Evolutionary conservation across 2,329 filamentous ascomycete species (phyloP).

Genomic region (Diplodia intermedia): DNA sequence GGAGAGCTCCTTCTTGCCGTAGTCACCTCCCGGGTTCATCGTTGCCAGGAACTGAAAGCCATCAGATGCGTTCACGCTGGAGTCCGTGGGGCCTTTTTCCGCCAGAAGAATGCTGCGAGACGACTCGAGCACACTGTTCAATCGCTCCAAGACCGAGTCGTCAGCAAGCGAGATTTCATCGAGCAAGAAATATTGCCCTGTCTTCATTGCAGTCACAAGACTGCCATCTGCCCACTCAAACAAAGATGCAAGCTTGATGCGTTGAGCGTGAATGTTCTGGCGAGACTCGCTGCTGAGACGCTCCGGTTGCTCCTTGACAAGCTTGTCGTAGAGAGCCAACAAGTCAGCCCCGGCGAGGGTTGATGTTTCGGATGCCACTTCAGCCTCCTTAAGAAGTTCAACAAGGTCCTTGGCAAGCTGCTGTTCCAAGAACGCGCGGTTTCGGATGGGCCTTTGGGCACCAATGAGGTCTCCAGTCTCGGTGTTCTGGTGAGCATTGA

Average conservation of each 20-base stretch:
- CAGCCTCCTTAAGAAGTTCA: slow-evolving; percentile 39
- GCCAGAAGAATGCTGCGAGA: slow-evolving; percentile 85
- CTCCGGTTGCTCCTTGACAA: slow-evolving; percentile 55
- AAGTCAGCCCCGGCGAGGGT: slow-evolving; percentile 50
- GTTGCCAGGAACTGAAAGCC: slow-evolving; percentile 97
- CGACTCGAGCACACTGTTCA: slow-evolving; percentile 96
- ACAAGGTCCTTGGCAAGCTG: slow-evolving; percentile 68
- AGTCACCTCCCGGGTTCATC: slow-evolving; percentile 99
- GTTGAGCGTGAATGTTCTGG: slow-evolving; percentile 38
- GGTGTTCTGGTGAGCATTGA: slow-evolving; percentile 98
- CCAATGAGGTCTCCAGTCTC: slow-evolving; percentile 98
- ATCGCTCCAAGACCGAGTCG: slow-evolving; percentile 91
- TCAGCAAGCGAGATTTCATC: slow-evolving; percentile 98
- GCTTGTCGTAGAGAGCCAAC: slow-evolving; percentile 64
- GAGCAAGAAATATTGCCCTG: slow-evolving; percentile 87
- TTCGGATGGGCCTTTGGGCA: slow-evolving; percentile 88
- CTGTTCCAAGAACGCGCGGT: slow-evolving; percentile 75
- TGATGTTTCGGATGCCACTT: neutral
- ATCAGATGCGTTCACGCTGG: slow-evolving; percentile 74
- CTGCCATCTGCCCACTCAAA: slow-evolving; percentile 98
- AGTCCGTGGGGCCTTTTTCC: slow-evolving; percentile 88
- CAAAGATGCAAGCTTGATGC: slow-evolving; percentile 76
- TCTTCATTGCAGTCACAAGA: slow-evolving; percentile 90
- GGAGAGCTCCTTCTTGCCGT: slow-evolving; percentile 96
- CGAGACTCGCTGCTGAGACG: slow-evolving; percentile 54